Base-by-base conservation (phyloP, 192 early-diverging fungal genomes). In the Coemansia aciculifera region DNA sequence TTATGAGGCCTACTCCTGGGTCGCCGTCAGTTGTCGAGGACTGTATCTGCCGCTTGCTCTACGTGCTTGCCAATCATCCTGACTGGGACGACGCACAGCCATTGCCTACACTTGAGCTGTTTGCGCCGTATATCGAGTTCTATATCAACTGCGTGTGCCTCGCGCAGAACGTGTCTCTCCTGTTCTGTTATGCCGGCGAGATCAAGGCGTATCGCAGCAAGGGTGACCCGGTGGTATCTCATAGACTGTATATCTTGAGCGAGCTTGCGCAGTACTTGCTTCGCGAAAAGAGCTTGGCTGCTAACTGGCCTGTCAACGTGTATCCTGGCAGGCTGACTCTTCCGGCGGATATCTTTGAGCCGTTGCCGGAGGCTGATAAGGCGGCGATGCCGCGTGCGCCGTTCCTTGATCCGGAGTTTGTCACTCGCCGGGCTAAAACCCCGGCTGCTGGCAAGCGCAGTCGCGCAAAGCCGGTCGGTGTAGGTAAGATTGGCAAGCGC, bases 251-350 rank as follows among this genome's bases (percentile, higher is more conserved):
- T 78, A 83, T 91, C 12, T 59, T 96, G 38, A 89, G 90, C 76
- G 97, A 99, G 66, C 74, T 99, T 48, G 72, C 90, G 23, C 91
- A 94, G 73, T 83, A 89, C 40, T 60, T 95, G 52, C 90, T 99
- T 21, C 90, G 88, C 61, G 90, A 92, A 40, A 89, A 87, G 67
- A 89, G 90, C 64, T 86, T 88, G 51, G 67, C 87, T 2, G 73
- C 86, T 15, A 86, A 88, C 56, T 99, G 97, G 95, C 85, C 88
- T 1, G 69, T 99, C 5, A 86, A 85, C 31, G 85, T 93, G 23
- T 94, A 93, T 74, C 93, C 91, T 6, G 90, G 87, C 0, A 79
- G 86, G 49, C 86, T 92, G 13, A 74, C 78, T 5, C 79, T 93
- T 2, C 88, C 92, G 0, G 72, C 81, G 0, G 90, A 94, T 27